phyloP scores from a whole-genome alignment of 1,284 basidiomycete genomes.

The Cutaneotrichosporon sp. region DNA sequence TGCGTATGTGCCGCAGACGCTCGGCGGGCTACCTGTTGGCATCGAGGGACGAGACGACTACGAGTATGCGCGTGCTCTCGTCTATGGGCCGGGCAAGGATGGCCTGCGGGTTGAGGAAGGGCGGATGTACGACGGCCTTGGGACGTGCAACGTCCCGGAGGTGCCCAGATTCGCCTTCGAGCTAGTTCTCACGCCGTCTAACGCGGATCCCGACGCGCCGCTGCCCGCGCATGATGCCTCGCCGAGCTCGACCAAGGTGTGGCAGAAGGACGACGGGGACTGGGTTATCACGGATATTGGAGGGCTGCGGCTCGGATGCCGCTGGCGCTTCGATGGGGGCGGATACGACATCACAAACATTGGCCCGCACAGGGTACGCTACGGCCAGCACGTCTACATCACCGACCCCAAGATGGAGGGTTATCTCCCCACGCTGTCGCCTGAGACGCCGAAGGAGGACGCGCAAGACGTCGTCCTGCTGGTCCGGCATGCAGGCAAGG shows the following conservation, averaged over 20 bases:
- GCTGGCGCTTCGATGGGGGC: slow-evolving; percentile 74
- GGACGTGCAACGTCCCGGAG: slow-evolving; percentile 70
- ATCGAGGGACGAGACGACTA: slow-evolving; percentile 69
- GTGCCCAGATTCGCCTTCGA: slow-evolving; percentile 69
- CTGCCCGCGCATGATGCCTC: slow-evolving; percentile 66
- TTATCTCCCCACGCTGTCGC: slow-evolving; percentile 56
- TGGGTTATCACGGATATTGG: slow-evolving; percentile 65
- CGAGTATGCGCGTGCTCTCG: slow-evolving; percentile 72
- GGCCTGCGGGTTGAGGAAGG: slow-evolving; percentile 28
- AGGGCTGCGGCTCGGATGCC: slow-evolving; percentile 72
- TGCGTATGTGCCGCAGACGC: slow-evolving; percentile 60
- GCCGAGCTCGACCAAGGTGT: slow-evolving; percentile 67
- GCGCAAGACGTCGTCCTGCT: slow-evolving; percentile 3
- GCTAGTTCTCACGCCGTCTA: slow-evolving; percentile 66
- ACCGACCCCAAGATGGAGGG: slow-evolving; percentile 60
- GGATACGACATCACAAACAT: slow-evolving; percentile 83
- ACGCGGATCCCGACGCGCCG: slow-evolving; percentile 54
- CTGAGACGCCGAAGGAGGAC: slow-evolving; percentile 1
- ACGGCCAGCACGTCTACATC: slow-evolving; percentile 77
- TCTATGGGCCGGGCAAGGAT: slow-evolving; percentile 53
- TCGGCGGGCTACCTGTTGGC: slow-evolving; percentile 63
- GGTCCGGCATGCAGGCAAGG: slow-evolving; percentile 2
- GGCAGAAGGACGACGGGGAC: slow-evolving; percentile 62
- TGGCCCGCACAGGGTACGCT: slow-evolving; percentile 74
- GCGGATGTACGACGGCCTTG: slow-evolving; percentile 63